These are phyloP conservation scores for Fragaria ananassa DNA, from an alignment of 306 rosid genomes.

Conservation along the genomic window DNA sequence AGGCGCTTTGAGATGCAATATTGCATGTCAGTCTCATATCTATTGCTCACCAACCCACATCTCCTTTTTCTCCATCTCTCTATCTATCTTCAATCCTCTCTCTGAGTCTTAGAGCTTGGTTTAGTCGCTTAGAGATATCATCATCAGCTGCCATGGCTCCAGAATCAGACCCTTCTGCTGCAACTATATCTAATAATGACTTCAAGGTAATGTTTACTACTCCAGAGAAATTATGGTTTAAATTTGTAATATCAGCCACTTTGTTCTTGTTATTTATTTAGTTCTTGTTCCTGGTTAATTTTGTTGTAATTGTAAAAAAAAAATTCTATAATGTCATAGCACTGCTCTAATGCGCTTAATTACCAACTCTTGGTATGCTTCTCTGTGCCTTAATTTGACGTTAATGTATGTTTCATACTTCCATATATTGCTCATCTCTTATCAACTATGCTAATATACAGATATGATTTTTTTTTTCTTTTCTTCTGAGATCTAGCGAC, in stretches of 20 bases:
- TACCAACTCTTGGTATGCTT: too few species aligned
- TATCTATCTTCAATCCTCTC: too few species aligned
- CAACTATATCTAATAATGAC: not conserved
- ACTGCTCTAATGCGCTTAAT: not conserved
- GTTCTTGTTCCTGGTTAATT: not conserved
- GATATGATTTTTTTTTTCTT: too few species aligned
- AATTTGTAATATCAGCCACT: not conserved
- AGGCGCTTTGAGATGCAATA: too few species aligned
- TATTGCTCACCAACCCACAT: not conserved
- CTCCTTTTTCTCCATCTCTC: not conserved
- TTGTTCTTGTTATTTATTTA: too few species aligned
- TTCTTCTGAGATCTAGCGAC: too few species aligned
- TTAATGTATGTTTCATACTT: too few species aligned
- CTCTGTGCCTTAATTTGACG: too few species aligned
- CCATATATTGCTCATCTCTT: too few species aligned
- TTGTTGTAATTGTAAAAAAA: not conserved
- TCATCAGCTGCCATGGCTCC: conserved; percentile 14
- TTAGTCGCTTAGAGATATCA: too few species aligned
- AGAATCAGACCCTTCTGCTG: conserved; percentile 13
- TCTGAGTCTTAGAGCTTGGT: not conserved
- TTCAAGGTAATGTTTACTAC: too few species aligned
- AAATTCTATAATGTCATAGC: not conserved
- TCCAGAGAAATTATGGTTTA: not conserved
- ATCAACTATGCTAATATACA: too few species aligned
- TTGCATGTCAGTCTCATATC: not conserved